Evolutionary conservation across 768 basidiomycete species (phyloP).

Genomic region (Boletus huronensis): DNA sequence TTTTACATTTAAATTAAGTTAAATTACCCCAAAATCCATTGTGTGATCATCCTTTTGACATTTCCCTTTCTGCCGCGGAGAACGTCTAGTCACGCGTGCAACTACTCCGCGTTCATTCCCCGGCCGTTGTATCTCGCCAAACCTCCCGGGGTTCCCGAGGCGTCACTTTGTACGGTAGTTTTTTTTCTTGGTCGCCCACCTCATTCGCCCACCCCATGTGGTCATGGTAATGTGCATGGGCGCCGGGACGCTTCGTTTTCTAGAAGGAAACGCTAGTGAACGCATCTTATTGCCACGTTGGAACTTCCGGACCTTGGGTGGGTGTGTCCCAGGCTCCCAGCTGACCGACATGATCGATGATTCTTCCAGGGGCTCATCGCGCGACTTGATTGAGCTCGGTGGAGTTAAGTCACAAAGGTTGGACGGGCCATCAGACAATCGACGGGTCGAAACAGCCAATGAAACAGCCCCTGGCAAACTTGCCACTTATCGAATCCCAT

Average conservation of each 20-base stretch:
- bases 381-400: not conserved
- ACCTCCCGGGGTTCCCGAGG: not conserved
- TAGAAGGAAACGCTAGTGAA: not conserved
- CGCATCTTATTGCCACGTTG: not conserved
- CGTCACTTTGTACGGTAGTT: not conserved
- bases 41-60: too few species aligned
- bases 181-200: not conserved
- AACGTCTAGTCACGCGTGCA: not conserved
- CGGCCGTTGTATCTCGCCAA: not conserved
- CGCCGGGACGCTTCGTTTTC: not conserved
- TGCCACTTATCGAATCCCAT: not conserved
- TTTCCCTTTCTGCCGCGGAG: conserved; percentile 2
- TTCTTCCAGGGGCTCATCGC: not conserved
- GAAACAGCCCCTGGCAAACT: conserved; percentile 1
- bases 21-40: too few species aligned
- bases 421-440: not conserved
- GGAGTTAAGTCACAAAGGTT: not conserved
- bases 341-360: not conserved
- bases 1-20: too few species aligned
- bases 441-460: not conserved
- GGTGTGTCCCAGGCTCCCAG: not conserved
- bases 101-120: too few species aligned
- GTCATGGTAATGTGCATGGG: not conserved
- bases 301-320: not conserved
- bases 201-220: not conserved